These are phyloP conservation scores for Pyrenula massariospora DNA, from an alignment of 495 filamentous ascomycete species.

Conservation along the genomic window DNA sequence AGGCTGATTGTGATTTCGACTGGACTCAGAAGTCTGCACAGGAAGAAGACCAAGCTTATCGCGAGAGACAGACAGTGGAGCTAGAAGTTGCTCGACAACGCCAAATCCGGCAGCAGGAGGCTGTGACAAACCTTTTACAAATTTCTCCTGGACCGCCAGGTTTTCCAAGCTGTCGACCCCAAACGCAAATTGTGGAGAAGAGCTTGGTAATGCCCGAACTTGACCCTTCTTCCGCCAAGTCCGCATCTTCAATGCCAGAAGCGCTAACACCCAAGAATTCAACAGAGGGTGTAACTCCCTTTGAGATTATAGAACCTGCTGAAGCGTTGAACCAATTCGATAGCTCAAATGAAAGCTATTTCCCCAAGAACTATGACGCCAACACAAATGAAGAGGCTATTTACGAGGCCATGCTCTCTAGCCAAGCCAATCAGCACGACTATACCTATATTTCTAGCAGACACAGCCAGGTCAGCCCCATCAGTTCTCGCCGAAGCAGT, in stretches of 20 bases:
- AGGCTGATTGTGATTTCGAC: conserved; percentile 83
- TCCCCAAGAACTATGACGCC: conserved; percentile 10
- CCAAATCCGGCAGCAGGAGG: background rate
- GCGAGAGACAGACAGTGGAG: background rate
- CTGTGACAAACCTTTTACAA: background rate
- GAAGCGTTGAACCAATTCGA: background rate
- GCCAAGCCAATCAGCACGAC: conserved; percentile 33
- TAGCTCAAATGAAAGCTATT: background rate
- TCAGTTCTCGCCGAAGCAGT: conserved; percentile 34
- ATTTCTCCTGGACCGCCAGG: background rate
- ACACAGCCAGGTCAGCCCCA: conserved; percentile 14
- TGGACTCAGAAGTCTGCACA: conserved; percentile 51
- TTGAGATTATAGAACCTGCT: background rate
- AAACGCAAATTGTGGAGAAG: background rate
- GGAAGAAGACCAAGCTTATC: background rate
- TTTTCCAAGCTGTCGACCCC: background rate
- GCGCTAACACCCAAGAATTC: background rate
- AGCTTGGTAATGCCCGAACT: conserved; percentile 22
- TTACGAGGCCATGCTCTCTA: conserved; percentile 35
- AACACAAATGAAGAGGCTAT: conserved; percentile 28
- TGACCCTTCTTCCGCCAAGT: conserved; percentile 16
- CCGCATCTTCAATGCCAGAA: conserved; percentile 14
- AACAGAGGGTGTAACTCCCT: background rate
- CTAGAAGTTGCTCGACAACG: background rate
- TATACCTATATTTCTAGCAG: conserved; percentile 30